A percentile compares a stretch with the other conserved stretches of the same genome.
phyloP scores from a whole-genome alignment of 805 yeast species.

The Saccharomycopsis sp. region DNA sequence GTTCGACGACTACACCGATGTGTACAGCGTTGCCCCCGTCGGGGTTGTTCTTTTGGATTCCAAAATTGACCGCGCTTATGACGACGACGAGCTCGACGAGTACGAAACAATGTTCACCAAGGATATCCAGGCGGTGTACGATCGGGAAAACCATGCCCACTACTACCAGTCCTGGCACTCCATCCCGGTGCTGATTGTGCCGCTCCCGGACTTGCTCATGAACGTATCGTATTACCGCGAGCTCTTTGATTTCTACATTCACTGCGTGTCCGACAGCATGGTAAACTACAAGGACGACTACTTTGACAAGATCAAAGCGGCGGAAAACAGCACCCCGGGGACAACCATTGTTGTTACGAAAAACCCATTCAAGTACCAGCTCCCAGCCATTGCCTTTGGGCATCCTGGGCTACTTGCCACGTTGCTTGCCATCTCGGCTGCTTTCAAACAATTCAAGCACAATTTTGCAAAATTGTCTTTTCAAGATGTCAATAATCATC shows the following conservation, averaged over 20 bases:
- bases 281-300: conserved; percentile 12
- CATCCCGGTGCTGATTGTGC: conserved; percentile 22
- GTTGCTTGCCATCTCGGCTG: conserved; percentile 12
- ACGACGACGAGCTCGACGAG: background rate
- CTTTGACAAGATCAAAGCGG: background rate
- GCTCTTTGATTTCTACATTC: conserved; percentile 48
- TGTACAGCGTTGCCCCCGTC: conserved; percentile 6
- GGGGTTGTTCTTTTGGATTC: conserved; percentile 8
- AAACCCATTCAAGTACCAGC: conserved; percentile 17
- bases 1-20: background rate
- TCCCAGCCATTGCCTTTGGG: conserved; percentile 15
- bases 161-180: background rate
- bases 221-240: conserved; percentile 53
- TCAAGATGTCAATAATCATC: conserved; percentile 9
- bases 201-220: conserved; percentile 51
- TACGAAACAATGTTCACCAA: background rate
- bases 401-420: conserved; percentile 3
- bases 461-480: conserved; percentile 4
- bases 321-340: background rate
- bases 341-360: background rate
- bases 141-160: background rate
- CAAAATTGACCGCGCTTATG: background rate
- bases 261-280: conserved; percentile 8
- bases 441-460: conserved; percentile 7
- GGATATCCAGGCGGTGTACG: conserved; percentile 1